Conservation (phyloP, 1,284 basidiomycete species). For the Pseudozyma sp. region DNA sequence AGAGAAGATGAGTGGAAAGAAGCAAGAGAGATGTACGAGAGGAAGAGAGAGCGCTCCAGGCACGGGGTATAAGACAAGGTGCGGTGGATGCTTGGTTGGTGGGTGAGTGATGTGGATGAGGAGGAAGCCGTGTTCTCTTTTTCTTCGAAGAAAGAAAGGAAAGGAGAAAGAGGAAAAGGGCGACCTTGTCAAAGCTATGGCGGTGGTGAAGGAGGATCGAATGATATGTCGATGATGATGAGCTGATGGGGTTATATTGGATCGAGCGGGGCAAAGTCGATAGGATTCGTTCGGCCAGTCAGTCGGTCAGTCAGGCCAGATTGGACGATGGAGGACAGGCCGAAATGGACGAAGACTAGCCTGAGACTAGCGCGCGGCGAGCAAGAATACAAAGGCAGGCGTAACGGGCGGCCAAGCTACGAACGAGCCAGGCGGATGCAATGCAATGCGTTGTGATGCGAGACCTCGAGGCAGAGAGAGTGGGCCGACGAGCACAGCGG, state of each 20-base stretch:
- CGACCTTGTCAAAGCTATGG: constrained; percentile 3
- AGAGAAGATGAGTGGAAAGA: not conserved
- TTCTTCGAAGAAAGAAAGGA: constrained; percentile 2
- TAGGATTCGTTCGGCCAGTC: not conserved
- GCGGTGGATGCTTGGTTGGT: not conserved
- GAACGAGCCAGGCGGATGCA: constrained; percentile 2
- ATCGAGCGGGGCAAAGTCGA: constrained; percentile 23
- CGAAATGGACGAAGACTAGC: not conserved
- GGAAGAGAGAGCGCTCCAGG: constrained; percentile 12
- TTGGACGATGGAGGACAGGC: not conserved
- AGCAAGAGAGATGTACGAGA: not conserved
- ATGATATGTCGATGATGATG: constrained; percentile 1
- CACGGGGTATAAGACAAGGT: constrained; percentile 33
- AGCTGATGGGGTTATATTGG: constrained; percentile 15
- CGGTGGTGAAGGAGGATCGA: not conserved
- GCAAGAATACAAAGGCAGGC: constrained; percentile 1
- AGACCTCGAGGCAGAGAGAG: not conserved
- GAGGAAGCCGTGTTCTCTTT: not conserved
- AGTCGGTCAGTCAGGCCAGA: not conserved
- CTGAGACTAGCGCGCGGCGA: too few relatives aligned
- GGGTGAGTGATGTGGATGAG: constrained; percentile 1
- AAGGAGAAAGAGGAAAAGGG: not conserved
- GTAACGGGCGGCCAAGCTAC: too few relatives aligned
- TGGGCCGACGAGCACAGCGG: not conserved
- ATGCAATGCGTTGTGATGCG: constrained; percentile 5